phyloP scores from a whole-genome alignment of 2,329 filamentous ascomycete genomes.

The Exophiala calicioides region DNA sequence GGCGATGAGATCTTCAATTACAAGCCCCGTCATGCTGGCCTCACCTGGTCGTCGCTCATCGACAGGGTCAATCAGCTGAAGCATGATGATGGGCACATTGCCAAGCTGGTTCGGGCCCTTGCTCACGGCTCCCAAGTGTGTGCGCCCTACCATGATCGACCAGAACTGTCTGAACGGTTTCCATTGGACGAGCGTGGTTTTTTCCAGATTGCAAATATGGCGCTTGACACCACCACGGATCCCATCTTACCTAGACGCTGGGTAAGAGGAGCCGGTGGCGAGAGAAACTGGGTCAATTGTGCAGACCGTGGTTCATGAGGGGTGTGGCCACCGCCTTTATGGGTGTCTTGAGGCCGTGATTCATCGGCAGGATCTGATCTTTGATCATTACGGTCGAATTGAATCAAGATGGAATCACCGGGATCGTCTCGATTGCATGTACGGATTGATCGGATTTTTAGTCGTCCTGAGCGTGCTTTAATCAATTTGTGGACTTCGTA shows the following conservation, averaged over 20 bases:
- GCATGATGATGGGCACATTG: slow-evolving; percentile 12
- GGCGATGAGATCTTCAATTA: slow-evolving; percentile 2
- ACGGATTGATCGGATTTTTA: too few species aligned
- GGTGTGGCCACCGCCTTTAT: too few species aligned
- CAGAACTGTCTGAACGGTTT: neutral
- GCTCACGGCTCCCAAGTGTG: slow-evolving; percentile 1
- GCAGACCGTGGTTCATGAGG: too few species aligned
- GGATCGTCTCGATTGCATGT: too few species aligned
- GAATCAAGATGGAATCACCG: too few species aligned
- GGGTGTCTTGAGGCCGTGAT: too few species aligned
- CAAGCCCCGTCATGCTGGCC: neutral
- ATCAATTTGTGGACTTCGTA: too few species aligned
- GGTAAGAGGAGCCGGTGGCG: neutral
- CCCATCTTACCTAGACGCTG: neutral
- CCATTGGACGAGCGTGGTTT: slow-evolving; percentile 1
- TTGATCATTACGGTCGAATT: too few species aligned
- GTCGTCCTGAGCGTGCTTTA: too few species aligned
- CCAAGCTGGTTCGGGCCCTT: slow-evolving; percentile 8
- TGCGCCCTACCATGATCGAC: neutral
- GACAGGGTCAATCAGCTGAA: neutral
- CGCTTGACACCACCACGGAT: slow-evolving; percentile 3
- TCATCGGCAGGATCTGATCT: too few species aligned
- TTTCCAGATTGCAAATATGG: slow-evolving; percentile 12
- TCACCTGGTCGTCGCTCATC: neutral
- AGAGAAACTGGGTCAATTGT: neutral